phyloP scores from a whole-genome alignment of 2,329 filamentous ascomycete species.

The Didymellaceae sp. region DNA sequence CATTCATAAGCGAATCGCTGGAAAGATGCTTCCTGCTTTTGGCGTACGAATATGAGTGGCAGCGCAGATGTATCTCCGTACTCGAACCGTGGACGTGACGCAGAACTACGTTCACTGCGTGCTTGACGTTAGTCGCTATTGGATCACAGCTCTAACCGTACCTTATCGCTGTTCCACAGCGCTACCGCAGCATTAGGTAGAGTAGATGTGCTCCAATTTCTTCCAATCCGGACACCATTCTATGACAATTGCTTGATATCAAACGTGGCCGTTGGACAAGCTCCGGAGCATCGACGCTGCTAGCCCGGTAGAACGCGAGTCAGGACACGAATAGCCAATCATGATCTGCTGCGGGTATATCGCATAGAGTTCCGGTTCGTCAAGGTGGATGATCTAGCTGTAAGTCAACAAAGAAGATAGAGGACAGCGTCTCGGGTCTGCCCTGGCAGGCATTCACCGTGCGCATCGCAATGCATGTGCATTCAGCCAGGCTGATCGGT shows the following conservation, averaged over 20 bases:
- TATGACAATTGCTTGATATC: constrained; percentile 32
- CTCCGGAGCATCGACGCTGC: constrained; percentile 32
- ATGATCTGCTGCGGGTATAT: constrained; percentile 17
- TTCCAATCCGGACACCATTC: constrained; percentile 27
- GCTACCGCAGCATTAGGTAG: constrained; percentile 36
- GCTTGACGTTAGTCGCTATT: too few relatives aligned
- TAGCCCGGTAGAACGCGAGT: constrained; percentile 44
- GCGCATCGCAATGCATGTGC: constrained; percentile 45
- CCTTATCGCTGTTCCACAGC: constrained; percentile 50
- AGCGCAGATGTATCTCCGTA: too few relatives aligned
- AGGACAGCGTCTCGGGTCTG: constrained; percentile 44
- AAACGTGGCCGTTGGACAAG: constrained; percentile 27
- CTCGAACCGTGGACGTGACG: too few relatives aligned
- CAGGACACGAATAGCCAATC: constrained; percentile 27
- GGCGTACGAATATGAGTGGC: too few relatives aligned
- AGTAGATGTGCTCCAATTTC: constrained; percentile 25
- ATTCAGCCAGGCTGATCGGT: constrained; percentile 45
- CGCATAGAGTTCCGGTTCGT: constrained; percentile 24
- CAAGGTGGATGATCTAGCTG: constrained; percentile 42
- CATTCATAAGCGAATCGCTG: too few relatives aligned
- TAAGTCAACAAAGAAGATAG: constrained; percentile 44
- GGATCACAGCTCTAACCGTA: constrained; percentile 32
- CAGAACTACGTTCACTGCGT: constrained; percentile 33
- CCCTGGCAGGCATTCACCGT: constrained; percentile 36
- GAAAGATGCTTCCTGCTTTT: too few relatives aligned